Base-by-base conservation (phyloP, 768 basidiomycete genomes). In the Pholiota conissans region DNA sequence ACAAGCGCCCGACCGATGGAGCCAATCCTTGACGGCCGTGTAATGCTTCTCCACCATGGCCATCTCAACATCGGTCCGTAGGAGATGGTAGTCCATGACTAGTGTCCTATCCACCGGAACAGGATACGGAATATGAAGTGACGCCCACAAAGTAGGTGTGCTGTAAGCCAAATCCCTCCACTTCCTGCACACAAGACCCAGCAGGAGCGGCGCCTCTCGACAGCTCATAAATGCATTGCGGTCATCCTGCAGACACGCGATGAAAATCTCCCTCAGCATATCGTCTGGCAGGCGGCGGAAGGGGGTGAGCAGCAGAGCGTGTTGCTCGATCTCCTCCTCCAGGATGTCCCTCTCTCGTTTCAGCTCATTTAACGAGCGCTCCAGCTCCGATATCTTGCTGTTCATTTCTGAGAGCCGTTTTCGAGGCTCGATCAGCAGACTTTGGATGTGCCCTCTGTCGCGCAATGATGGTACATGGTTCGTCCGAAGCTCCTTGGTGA, bases 211-310 rank as follows among this genome's bases (percentile, higher is more conserved):
- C 3, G 63, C 58, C n/a, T 61, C 58, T 1, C 26, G 2, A 7
- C 46, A 11, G 35, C 58, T 59, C 60, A 64, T 61, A 5, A 59
- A 35, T 5, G 63, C 63, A 46, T 64, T 61, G 39, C 56, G 55
- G 3, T 45, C 48, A 18, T 53, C 56, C 1, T 60, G 63, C 3
- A 64, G 50, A 52, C 58, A 60, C 39, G 53, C 56, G 9, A 52
- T 22, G 52, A 64, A 64, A n/a, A n/a, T n/a, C n/a, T n/a, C n/a
- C n/a, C n/a, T n/a, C n/a, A n/a, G n/a, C n/a, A n/a, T n/a, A n/a
- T 64, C 63, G 52, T 61, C 60, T 11, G 63, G 63, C 11, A 64
- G 35, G 10, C 63, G 50, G 9, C 61, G 57, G 37, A 64, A 61
- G 11, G 60, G 58, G 14, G 55, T 51, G 5, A 64, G 37, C 14